Conservation (phyloP, 176 grass and related monocot genomes). For the Thinopyrum elongatum region DNA sequence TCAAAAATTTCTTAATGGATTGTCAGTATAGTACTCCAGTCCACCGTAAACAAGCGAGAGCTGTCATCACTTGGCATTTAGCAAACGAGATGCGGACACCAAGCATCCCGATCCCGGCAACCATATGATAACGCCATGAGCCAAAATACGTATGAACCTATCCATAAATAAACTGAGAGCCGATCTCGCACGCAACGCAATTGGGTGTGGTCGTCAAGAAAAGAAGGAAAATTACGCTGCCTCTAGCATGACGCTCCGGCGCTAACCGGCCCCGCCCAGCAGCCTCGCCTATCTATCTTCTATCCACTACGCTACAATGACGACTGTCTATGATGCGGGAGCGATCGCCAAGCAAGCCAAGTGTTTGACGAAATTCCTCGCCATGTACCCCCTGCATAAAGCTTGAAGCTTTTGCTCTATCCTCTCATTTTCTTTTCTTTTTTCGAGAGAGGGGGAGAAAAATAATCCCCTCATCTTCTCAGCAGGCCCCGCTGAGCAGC, state of each 20-base stretch:
- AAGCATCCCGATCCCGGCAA: conserved; percentile 2
- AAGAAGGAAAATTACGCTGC: background rate
- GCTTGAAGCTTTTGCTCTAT: too few species aligned
- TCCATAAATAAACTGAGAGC: background rate
- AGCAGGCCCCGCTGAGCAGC: too few species aligned
- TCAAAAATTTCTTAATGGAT: background rate
- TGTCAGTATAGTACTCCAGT: background rate
- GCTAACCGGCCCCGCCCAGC: background rate
- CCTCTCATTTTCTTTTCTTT: too few species aligned
- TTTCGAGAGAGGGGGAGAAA: too few species aligned
- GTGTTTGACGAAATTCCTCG: too few species aligned
- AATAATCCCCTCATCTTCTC: too few species aligned
- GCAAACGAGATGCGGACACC: background rate
- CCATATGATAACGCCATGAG: background rate
- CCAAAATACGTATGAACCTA: background rate
- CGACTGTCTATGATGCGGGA: too few species aligned
- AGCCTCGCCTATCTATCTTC: background rate
- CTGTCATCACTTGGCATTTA: background rate
- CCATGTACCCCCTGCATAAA: too few species aligned
- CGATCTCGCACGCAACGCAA: background rate
- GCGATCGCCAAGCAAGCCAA: too few species aligned
- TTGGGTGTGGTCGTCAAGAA: background rate
- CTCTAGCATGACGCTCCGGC: background rate
- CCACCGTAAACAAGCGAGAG: background rate
- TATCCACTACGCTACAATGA: too few species aligned